Base-by-base conservation (phyloP, 208 protist genomes). In the Leishmania turanica region DNA sequence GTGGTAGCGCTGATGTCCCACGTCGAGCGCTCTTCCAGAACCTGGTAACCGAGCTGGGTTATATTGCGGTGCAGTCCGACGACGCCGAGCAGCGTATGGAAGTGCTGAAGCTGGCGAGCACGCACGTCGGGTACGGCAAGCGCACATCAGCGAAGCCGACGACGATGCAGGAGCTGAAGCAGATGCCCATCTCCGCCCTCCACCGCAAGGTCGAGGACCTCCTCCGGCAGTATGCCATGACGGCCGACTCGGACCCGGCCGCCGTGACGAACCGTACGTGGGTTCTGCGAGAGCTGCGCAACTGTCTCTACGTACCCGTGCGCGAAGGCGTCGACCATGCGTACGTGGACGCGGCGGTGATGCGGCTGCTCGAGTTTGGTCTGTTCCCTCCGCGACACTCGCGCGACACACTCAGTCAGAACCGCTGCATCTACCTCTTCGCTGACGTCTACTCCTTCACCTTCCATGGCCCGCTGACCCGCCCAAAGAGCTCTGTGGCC, bases 381-480 rank as follows among this genome's bases (percentile, higher is more conserved):
- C 93, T 97, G 66, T 95, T 89, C 81, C 90, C 93, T 6, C 73
- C 84, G 13, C 71, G 70, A n/a, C 64, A 78, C 19, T 89, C 91
- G 31, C 77, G 82, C 60, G 93, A 97, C 79, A 86, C 84, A 17
- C 69, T 84, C 27, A 96, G 78, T 76, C 87, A 91, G 81, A 96
- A 97, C 83, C 89, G 88, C 40, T 94, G 91, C 80, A 93, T 97
- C 73, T 97, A 88, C 83, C 84, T 96, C 78, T 96, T 97, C 77
- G 88, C 93, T 0, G 93, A 97, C 21, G 79, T 92, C 56, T 95
- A 94, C 76, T 96, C 95, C 54, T 96, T 96, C 85, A 97, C 95
- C 19, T 94, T 90, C 75, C 71, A 80, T 19, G 91, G 79, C 0
- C 70, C 88, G 1, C 56, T 93, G 4, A 79, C 93, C 3, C 83